phyloP scores from a whole-genome alignment of 2,329 filamentous ascomycete species.

The Talaromyces islandicus region DNA sequence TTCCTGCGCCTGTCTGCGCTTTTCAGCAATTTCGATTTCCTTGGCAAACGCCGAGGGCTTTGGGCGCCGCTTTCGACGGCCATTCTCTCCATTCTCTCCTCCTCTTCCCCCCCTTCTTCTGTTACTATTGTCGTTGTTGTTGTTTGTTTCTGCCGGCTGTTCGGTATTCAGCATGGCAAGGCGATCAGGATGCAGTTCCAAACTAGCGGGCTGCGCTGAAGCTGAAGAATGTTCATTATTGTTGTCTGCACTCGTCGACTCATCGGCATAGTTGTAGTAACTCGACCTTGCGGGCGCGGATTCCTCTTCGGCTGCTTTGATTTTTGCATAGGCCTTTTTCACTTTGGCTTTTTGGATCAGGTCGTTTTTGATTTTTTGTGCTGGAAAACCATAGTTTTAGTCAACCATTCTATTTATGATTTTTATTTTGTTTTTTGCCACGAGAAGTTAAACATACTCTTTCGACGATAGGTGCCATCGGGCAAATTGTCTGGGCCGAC shows the following conservation, averaged over 20 bases:
- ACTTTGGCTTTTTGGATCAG: slow-evolving; percentile 90
- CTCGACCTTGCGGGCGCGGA: slow-evolving; percentile 26
- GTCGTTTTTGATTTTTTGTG: slow-evolving; percentile 81
- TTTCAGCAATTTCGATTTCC: slow-evolving; percentile 62
- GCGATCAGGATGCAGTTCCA: slow-evolving; percentile 57
- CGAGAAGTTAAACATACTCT: slow-evolving; percentile 44
- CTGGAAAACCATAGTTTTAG: slow-evolving; percentile 37
- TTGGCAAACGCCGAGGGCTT: slow-evolving; percentile 55
- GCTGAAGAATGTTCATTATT: no score
- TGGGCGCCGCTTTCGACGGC: slow-evolving; percentile 28
- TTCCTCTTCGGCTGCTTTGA: slow-evolving; percentile 59
- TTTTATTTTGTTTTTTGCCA: not conserved
- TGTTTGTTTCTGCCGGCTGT: not conserved
- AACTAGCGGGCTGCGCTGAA: slow-evolving; percentile 28
- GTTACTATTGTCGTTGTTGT: slow-evolving; percentile 10
- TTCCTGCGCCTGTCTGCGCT: slow-evolving; percentile 52
- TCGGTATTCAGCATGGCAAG: slow-evolving; percentile 51
- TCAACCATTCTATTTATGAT: no score
- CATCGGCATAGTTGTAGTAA: slow-evolving; percentile 24
- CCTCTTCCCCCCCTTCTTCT: slow-evolving; percentile 18
- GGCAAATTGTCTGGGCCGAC: slow-evolving; percentile 87
- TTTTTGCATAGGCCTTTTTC: slow-evolving; percentile 85
- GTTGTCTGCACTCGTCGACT: slow-evolving; percentile 11
- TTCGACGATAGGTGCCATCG: slow-evolving; percentile 80
- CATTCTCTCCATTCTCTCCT: slow-evolving; percentile 1